Conservation (phyloP, 78 protist genomes). For the Bodo saltans region DNA sequence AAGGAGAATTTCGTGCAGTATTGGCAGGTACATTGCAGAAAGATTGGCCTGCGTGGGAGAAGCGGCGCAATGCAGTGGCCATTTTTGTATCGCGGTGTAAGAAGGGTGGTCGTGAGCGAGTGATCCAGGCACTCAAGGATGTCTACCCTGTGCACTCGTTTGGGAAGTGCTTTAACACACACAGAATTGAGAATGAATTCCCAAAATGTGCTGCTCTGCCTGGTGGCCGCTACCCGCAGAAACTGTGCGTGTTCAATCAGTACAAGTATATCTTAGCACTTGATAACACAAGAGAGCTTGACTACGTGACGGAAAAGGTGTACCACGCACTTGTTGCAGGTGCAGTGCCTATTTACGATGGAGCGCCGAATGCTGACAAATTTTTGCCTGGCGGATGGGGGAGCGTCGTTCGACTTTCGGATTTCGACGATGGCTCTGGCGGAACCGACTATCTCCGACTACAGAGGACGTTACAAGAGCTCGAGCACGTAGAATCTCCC, state of each 20-base stretch:
- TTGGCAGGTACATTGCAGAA: not conserved
- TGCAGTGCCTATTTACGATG: conserved; percentile 45
- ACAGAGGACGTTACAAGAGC: no score
- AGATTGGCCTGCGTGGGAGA: conserved; percentile 13
- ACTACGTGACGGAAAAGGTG: conserved; percentile 43
- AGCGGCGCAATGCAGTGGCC: conserved; percentile 12
- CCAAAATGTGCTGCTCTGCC: not conserved
- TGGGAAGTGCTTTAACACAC: not conserved
- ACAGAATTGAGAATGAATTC: not conserved
- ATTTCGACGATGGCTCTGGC: not conserved
- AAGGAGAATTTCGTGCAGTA: not conserved
- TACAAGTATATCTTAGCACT: conserved; percentile 26
- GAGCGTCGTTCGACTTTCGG: conserved; percentile 12
- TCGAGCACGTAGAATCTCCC: no score
- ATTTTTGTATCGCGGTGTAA: conserved; percentile 2
- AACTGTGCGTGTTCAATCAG: conserved; percentile 9
- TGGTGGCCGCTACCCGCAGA: not conserved
- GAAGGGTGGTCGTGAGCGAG: not conserved
- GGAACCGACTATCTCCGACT: no score
- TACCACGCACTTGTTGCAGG: conserved; percentile 37
- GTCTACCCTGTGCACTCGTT: not conserved
- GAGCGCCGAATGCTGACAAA: conserved; percentile 48
- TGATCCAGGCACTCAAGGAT: not conserved
- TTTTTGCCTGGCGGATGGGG: conserved; percentile 23
- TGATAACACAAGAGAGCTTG: conserved; percentile 21